A percentile compares a stretch with the other conserved stretches of the same genome.
Conservation (phyloP, 108 stramenopile genomes). For the Hondaea fermentalgiana region DNA sequence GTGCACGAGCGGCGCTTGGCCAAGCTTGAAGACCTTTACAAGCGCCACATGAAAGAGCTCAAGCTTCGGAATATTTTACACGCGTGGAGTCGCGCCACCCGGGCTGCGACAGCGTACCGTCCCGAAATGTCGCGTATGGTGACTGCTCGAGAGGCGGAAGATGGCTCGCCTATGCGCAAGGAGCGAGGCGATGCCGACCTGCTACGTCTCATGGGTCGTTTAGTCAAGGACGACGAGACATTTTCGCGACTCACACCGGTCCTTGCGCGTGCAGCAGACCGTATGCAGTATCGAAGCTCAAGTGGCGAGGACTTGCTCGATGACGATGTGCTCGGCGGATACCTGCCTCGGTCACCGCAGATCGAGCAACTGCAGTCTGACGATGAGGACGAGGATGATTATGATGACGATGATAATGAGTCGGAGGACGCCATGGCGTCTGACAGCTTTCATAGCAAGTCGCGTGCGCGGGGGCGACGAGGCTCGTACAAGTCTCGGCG, state of each 20-base stretch:
- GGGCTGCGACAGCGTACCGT: too few species aligned
- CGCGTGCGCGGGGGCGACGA: too few species aligned
- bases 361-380: background rate
- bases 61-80: background rate
- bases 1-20: background rate
- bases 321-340: background rate
- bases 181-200: background rate
- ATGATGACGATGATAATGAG: background rate
- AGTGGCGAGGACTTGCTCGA: background rate
- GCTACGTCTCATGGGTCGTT: background rate
- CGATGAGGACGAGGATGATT: background rate
- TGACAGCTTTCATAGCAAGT: too few species aligned
- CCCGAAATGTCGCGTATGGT: background rate
- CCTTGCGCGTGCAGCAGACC: too few species aligned
- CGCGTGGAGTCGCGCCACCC: background rate
- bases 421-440: background rate
- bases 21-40: background rate
- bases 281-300: too few species aligned
- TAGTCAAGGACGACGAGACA: background rate
- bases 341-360: background rate
- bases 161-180: background rate
- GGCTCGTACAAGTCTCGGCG: too few species aligned
- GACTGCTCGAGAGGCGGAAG: background rate
- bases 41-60: background rate
- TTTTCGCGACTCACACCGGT: background rate